These are phyloP conservation scores for Stachybotrys elegans DNA, from an alignment of 2,329 filamentous ascomycete species.

Conservation along the genomic window DNA sequence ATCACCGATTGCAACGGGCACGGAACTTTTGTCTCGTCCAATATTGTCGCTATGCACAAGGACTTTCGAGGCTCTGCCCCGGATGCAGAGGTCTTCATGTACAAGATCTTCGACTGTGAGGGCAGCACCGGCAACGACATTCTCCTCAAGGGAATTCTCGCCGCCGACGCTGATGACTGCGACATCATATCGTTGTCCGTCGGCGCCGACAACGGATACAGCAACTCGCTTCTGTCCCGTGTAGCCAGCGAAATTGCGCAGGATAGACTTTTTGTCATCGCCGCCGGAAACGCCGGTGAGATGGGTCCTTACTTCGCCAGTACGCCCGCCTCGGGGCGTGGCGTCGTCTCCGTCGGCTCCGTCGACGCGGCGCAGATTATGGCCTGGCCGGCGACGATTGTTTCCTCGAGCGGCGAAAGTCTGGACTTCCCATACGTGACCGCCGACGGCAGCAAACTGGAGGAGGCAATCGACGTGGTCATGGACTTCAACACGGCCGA, in stretches of 20 bases:
- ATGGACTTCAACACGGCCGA: conserved; percentile 9
- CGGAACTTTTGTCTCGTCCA: conserved; percentile 13
- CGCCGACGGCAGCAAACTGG: conserved; percentile 9
- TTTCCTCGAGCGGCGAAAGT: conserved; percentile 7
- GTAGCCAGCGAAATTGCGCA: conserved; percentile 6
- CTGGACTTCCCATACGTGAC: conserved; percentile 13
- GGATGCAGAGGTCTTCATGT: conserved; percentile 16
- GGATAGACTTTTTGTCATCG: conserved; percentile 9
- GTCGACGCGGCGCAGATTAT: conserved; percentile 10
- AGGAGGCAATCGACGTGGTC: conserved; percentile 6
- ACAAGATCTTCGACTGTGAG: conserved; percentile 17
- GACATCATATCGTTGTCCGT: conserved; percentile 15
- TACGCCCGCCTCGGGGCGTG: conserved; percentile 9
- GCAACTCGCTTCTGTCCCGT: conserved; percentile 7
- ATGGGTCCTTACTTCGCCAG: conserved; percentile 9
- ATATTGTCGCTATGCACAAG: conserved; percentile 9
- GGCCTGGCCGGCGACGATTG: conserved; percentile 11
- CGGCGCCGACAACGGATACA: conserved; percentile 12
- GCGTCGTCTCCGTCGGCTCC: conserved; percentile 11
- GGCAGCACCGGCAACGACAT: conserved; percentile 12
- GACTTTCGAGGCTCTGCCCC: conserved; percentile 14
- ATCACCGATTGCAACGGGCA: conserved; percentile 15
- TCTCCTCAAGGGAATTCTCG: conserved; percentile 14
- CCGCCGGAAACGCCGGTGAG: conserved; percentile 10
- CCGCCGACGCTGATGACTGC: conserved; percentile 15